Conservation (phyloP, 768 basidiomycete genomes). For the Gymnopilus junonius region DNA sequence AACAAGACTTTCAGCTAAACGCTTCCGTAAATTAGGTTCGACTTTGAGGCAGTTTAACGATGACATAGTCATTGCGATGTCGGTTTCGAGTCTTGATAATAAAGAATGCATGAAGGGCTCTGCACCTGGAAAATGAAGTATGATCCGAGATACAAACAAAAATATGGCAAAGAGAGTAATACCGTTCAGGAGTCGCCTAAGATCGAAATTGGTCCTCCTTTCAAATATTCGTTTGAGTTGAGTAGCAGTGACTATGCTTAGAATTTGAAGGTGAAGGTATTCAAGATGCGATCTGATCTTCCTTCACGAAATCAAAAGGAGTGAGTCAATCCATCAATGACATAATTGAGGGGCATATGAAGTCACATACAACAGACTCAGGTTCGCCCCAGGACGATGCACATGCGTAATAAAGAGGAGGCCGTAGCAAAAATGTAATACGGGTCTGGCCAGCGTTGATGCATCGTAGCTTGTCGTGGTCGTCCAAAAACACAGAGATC, state of each 20-base stretch:
- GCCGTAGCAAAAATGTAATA: constrained; percentile 85
- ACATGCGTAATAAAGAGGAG: constrained; percentile 92
- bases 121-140: constrained; percentile 56
- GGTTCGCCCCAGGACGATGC: constrained; percentile 95
- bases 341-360: not conserved
- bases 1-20: constrained; percentile 80
- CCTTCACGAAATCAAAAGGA: constrained; percentile 51
- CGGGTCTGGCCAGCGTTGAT: constrained; percentile 83
- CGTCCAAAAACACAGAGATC: constrained; percentile 94
- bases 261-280: constrained; percentile 91
- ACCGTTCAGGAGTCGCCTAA: constrained; percentile 77
- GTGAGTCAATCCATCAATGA: constrained; percentile 3
- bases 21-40: constrained; percentile 68
- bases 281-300: constrained; percentile 95
- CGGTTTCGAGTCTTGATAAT: constrained; percentile 70
- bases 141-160: not conserved
- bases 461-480: constrained; percentile 82
- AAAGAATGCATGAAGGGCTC: constrained; percentile 81
- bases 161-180: not conserved
- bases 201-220: constrained; percentile 88
- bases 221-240: constrained; percentile 90
- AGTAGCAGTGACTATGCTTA: constrained; percentile 85
- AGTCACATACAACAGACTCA: constrained; percentile 82
- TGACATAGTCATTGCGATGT: constrained; percentile 82
- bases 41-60: constrained; percentile 82